Conservation (phyloP, 768 basidiomycete genomes). For the Rossbeevera mucosa region DNA sequence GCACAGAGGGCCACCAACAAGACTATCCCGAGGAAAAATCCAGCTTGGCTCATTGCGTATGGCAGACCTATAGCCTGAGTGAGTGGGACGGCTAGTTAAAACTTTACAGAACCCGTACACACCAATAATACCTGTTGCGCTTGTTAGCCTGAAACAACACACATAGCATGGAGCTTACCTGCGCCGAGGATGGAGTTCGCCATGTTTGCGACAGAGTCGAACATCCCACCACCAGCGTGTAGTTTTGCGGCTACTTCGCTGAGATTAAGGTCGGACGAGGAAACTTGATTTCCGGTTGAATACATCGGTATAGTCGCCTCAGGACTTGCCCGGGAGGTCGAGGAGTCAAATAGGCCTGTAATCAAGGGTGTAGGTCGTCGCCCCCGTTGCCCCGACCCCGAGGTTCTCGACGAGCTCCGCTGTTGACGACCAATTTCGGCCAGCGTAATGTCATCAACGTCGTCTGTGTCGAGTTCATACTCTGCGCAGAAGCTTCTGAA, state of each 20-base stretch:
- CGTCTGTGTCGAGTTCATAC: constrained; percentile 81
- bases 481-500: constrained; percentile 40
- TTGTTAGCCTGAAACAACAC: constrained; percentile 15
- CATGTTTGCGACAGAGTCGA: constrained; percentile 89
- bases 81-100: background rate
- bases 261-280: constrained; percentile 42
- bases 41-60: constrained; percentile 91
- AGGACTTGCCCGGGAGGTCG: constrained; percentile 48
- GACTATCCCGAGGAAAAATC: constrained; percentile 83
- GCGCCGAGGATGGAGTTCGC: constrained; percentile 95
- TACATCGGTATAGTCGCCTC: constrained; percentile 53
- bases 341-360: constrained; percentile 69
- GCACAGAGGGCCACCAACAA: constrained; percentile 74
- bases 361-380: constrained; percentile 72
- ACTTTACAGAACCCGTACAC: constrained; percentile 13
- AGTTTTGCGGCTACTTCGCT: constrained; percentile 67
- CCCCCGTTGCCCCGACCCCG: constrained; percentile 34
- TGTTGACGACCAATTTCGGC: constrained; percentile 30
- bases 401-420: constrained; percentile 17
- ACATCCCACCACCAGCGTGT: constrained; percentile 64
- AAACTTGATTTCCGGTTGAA: constrained; percentile 30
- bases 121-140: constrained; percentile 66
- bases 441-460: constrained; percentile 54
- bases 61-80: constrained; percentile 62
- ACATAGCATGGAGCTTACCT: constrained; percentile 42